These are phyloP conservation scores for Fusarium napiforme DNA, from an alignment of 2,329 filamentous ascomycete species.

Conservation along the genomic window DNA sequence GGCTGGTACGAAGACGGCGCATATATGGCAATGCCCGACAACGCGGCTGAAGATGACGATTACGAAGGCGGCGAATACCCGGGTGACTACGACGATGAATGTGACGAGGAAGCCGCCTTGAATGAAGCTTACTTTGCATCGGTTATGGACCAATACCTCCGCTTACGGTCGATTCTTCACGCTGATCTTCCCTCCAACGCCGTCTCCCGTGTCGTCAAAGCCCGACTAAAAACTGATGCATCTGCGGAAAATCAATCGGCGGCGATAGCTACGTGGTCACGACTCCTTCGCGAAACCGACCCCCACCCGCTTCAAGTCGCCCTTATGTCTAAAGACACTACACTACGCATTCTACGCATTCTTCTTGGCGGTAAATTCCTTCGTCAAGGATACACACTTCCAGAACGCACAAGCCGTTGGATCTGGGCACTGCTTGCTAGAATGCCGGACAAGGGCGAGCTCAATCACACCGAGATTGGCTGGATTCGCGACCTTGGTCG, in stretches of 20 bases:
- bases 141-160: slow-evolving; percentile 71
- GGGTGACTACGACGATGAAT: slow-evolving; percentile 41
- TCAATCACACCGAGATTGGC: slow-evolving; percentile 80
- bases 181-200: slow-evolving; percentile 63
- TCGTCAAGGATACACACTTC: slow-evolving; percentile 67
- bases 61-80: slow-evolving; percentile 44
- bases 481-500: slow-evolving; percentile 83
- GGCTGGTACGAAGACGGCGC: slow-evolving; percentile 83
- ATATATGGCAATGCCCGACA: slow-evolving; percentile 72
- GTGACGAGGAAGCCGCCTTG: slow-evolving; percentile 53
- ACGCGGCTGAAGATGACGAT: slow-evolving; percentile 44
- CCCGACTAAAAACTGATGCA: slow-evolving; percentile 66
- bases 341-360: slow-evolving; percentile 74
- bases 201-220: slow-evolving; percentile 62
- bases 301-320: slow-evolving; percentile 70
- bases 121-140: slow-evolving; percentile 74
- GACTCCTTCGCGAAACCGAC: slow-evolving; percentile 62
- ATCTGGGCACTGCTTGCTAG: slow-evolving; percentile 84
- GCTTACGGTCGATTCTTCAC: slow-evolving; percentile 72
- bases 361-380: slow-evolving; percentile 73
- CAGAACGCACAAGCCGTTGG: slow-evolving; percentile 80
- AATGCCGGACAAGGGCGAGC: slow-evolving; percentile 77
- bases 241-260: slow-evolving; percentile 62
- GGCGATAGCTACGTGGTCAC: slow-evolving; percentile 63
- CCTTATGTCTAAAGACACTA: slow-evolving; percentile 72